Evolutionary conservation across 208 protist species (phyloP), one percentile per base, ranked within the genome.

Genomic region (Leishmania aethiopica): DNA sequence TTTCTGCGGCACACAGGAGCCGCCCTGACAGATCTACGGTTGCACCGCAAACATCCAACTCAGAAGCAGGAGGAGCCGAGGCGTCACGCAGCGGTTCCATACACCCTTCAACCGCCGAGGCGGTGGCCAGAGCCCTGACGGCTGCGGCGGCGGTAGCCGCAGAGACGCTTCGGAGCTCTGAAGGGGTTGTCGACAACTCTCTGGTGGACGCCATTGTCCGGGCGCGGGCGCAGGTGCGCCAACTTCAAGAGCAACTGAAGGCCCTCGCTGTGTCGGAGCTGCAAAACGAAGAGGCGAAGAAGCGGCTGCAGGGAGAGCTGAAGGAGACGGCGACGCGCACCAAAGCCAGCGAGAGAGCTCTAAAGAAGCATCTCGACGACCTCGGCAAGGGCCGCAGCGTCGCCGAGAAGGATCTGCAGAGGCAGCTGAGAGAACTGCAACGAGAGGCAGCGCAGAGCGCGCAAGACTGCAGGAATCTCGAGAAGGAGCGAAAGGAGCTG

Each of bases 151-250:
- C 77, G 5, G 62, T 57, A 19, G 77, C 47, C 77, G 32, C 49
- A 1, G 64, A 53, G 15, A 37, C 62, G 77, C 77, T 80, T 22
- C 1, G 40, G 1, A 15, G 42, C 32, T 22, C 69, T 42, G 71
- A 76, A 7, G 40, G 32, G 7, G 53, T 57, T 37, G 49, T 22
- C 40, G 37, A 42, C 7, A 32, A 62, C 11, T 75, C 70, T 1
- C 64, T 92, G 11, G 53, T 79, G 5, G 74, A 88, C 17, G 66
- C 83, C 37, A 51, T 89, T 28, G 67, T 75, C 28, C 67, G 64
- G 7, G 19, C 88, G 28, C 64, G 74, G 32, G 74, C 70, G 47
- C 81, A 81, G 51, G 62, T 79, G 51, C 32, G 73, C 13, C 78
- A 55, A 8, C 59, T 86, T 11, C 69, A 87, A 53, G 28, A 70